Base-by-base conservation (phyloP, 306 rosid species). In the Acacia confusa region DNA sequence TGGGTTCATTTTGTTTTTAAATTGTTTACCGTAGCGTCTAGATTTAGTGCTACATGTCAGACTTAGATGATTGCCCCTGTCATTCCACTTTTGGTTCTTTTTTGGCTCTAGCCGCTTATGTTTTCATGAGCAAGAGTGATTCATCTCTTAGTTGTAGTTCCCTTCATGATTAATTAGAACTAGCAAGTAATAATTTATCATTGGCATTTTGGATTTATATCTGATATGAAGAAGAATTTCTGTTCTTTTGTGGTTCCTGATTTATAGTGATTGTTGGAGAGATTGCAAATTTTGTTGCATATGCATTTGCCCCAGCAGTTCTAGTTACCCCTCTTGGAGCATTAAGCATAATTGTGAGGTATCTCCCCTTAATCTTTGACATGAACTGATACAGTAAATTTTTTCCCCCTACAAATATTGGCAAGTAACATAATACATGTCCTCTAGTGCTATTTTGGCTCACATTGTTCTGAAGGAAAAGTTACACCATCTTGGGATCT, bases 271-370 rank as follows among this genome's bases (percentile, higher is more conserved):
- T 94, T 87, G 89, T 88, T 43, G 98, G 98, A 77, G 97, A 92
- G 89, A 72, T 86, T 71, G 97, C 97, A 67, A 94, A 94, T 75
- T 94, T 94, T 78, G 74, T 86, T 77, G 98, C 98, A 0, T 94
- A 94, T 82, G 98, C 97, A 38, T 94, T 92, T 89, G 95, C 98
- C 64, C 98, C 98, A 9, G 97, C 97, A 63, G 91, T 94, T 67
- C 90, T 94, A 38, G 98, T 94, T 71, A 92, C 97, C 47, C 98
- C 98, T 64, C 95, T 94, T 10, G 98, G 98, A 20, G 98, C 98
- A 68, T 78, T 94, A 81, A 94, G 98, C 63, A 92, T 94, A 44
- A 94, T 94, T 16, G 89, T 94, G 72, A 94, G 98, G 98, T 94
- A 88, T 84, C 65, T 32, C 44, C 16, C 11, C 85, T 86, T 67